Base-by-base conservation (phyloP, 106 monocot species). In the Xerophyta viscosa region DNA sequence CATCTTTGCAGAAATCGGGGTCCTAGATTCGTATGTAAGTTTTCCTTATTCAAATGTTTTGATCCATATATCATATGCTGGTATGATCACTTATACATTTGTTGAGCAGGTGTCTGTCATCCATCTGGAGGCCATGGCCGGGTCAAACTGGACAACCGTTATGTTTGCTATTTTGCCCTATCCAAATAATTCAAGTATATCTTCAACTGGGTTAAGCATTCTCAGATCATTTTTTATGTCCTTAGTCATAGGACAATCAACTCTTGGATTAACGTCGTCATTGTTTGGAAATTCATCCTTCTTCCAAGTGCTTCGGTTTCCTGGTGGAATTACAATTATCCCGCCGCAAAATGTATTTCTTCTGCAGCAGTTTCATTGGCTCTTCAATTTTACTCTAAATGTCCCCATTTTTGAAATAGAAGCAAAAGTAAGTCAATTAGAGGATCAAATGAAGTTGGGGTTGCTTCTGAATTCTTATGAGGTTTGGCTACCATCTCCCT, bases 381-480 rank as follows among this genome's bases (percentile, higher is more conserved):
- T 76, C 48, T 98, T 98, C 45, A 98, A 89, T 66, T 98, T 98
- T 59, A 80, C 73, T 15, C 60, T 96, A 56, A 96, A 88, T 71
- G 84, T 85, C 18, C 68, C 94, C 29, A 88, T 88, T 25, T 57
- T 68, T 61, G 56, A 69, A 71, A 75, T 96, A 7, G 48, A 79
- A 76, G 52, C 67, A 19, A 84, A 80, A 66, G 29, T 81, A 4
- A 47, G 37, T 31, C 73, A 89, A 33, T 57, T 98, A 65, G 86
- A 82, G 71, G 70, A 71, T 11, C 96, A 98, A 62, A 76, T 98
- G 85, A 78, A 76, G 56, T 77, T 47, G 15, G 89, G 89, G 18
- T 70, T 98, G 24, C 59, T 66, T 82, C 85, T 98, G 31, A 75
- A 67, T 61, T 61, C 70, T 33, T 67, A 82, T 59, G 96, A 98